phyloP scores from a whole-genome alignment of 768 basidiomycete species.

The Lentinula sp. region DNA sequence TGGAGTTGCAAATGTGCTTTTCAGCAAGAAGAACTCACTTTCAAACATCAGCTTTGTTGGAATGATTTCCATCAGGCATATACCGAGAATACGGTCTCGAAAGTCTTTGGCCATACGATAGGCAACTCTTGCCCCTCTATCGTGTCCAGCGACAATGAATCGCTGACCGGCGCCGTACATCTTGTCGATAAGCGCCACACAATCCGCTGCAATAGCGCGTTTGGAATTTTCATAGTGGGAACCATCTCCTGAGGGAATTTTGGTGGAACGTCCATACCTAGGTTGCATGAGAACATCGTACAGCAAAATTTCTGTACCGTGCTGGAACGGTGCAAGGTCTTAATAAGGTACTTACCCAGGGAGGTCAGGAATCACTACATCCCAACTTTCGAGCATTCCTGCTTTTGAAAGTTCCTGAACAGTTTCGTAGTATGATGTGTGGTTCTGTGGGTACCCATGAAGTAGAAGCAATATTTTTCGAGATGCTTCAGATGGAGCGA shows the following conservation, averaged over 20 bases:
- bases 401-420: constrained; percentile 1
- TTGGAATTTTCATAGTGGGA: constrained; percentile 7
- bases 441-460: constrained; percentile 8
- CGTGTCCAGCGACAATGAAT: constrained; percentile 8
- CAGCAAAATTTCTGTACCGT: neutral
- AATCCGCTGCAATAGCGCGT: constrained; percentile 6
- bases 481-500: neutral
- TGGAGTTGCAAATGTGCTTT: neutral
- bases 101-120: constrained; percentile 8
- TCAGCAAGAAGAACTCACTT: neutral
- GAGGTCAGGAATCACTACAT: constrained; percentile 8
- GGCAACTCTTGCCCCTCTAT: constrained; percentile 7
- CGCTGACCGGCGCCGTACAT: neutral
- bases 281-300: neutral
- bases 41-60: constrained; percentile 3
- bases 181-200: constrained; percentile 3
- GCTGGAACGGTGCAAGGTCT: too few species aligned
- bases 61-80: constrained; percentile 7
- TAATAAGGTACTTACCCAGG: constrained; percentile 3
- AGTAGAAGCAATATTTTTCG: constrained; percentile 7
- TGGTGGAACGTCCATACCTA: constrained; percentile 6
- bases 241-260: constrained; percentile 2
- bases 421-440: constrained; percentile 2
- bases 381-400: constrained; percentile 5
- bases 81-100: neutral